phyloP scores from a whole-genome alignment of 345 rosid species.

The Balakata baccata region DNA sequence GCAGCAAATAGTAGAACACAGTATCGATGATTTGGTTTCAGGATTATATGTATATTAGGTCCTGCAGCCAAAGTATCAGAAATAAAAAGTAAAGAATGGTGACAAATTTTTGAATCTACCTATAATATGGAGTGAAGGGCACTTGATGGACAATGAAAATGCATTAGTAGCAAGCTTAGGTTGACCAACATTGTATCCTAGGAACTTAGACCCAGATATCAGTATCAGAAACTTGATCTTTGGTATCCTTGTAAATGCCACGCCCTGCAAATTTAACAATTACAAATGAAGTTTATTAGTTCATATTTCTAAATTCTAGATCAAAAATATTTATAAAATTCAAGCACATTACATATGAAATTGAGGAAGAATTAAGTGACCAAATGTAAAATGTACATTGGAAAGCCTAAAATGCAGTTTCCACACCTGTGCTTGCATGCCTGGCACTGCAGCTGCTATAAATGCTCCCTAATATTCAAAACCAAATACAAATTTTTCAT shows the following conservation, averaged over 20 bases:
- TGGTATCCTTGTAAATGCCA: slow-evolving; percentile 41
- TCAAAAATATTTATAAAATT: not conserved
- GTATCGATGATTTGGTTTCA: not conserved
- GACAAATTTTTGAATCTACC: slow-evolving; percentile 27
- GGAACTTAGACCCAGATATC: slow-evolving; percentile 42
- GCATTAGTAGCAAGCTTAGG: slow-evolving; percentile 52
- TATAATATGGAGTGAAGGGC: slow-evolving; percentile 60
- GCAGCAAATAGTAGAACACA: not conserved
- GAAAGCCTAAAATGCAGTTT: not conserved
- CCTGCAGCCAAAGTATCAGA: not conserved
- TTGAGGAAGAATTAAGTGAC: not conserved
- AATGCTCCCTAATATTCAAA: slow-evolving; percentile 37
- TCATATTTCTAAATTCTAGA: not conserved
- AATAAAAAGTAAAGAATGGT: not conserved
- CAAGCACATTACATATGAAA: not conserved
- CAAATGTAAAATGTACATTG: not conserved
- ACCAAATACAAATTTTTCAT: not conserved
- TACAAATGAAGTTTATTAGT: not conserved
- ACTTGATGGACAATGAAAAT: slow-evolving; percentile 44
- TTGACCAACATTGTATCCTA: slow-evolving; percentile 40
- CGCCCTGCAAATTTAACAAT: slow-evolving; percentile 18
- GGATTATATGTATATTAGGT: not conserved
- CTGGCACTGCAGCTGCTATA: slow-evolving; percentile 45
- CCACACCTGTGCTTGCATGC: slow-evolving; percentile 44
- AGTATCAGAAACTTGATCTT: slow-evolving; percentile 50